Conservation (phyloP, 768 basidiomycete genomes). For the Chalciporus chontae region DNA sequence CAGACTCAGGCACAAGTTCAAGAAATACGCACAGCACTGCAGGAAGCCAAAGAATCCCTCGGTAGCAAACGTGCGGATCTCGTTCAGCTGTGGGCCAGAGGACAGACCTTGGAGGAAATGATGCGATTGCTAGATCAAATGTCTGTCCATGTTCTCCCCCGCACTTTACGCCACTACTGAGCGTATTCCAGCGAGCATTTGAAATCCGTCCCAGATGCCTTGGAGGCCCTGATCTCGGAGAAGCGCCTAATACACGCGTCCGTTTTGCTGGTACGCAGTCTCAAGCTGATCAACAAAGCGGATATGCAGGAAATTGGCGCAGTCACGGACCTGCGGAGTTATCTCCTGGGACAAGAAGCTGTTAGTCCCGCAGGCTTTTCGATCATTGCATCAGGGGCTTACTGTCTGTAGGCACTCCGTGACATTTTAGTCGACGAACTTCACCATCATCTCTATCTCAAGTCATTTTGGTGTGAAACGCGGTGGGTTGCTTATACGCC, state of each 20-base stretch:
- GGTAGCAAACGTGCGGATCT: constrained; percentile 85
- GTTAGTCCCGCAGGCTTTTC: constrained; percentile 41
- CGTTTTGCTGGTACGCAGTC: constrained; percentile 76
- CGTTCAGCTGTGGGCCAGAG: constrained; percentile 84
- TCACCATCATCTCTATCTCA: constrained; percentile 95
- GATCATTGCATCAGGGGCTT: not conserved
- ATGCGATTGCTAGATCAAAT: constrained; percentile 90
- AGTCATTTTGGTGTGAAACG: constrained; percentile 92
- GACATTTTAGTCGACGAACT: constrained; percentile 95
- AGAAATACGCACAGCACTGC: constrained; percentile 63
- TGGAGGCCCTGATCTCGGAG: constrained; percentile 94
- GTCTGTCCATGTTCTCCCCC: constrained; percentile 43
- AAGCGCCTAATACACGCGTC: constrained; percentile 90
- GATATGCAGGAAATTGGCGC: constrained; percentile 98
- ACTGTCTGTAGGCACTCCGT: constrained; percentile 62
- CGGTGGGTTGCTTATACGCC: constrained; percentile 85
- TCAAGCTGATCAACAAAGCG: constrained; percentile 86
- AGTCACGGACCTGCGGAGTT: constrained; percentile 79
- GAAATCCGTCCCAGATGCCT: constrained; percentile 84
- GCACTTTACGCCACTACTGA: constrained; percentile 13
- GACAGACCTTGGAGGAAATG: constrained; percentile 95
- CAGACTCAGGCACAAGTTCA: constrained; percentile 73
- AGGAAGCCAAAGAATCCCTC: constrained; percentile 75
- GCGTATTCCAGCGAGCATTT: constrained; percentile 67
- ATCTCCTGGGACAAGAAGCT: constrained; percentile 81